Evolutionary conservation across 1,284 basidiomycete genomes (phyloP).

Genomic region (Golubevia pallescens): DNA sequence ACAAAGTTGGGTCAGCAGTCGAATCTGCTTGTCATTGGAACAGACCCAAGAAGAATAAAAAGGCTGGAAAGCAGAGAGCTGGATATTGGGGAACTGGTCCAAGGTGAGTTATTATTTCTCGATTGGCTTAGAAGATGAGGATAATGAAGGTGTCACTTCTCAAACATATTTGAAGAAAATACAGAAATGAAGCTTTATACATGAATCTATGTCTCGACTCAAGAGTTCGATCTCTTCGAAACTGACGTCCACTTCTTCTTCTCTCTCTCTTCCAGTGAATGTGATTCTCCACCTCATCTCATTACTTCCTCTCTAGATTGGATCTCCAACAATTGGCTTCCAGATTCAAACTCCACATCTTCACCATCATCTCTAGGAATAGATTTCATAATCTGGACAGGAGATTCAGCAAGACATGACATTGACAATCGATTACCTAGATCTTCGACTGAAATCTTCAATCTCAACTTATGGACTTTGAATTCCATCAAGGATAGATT

Average conservation of each 20-base stretch:
- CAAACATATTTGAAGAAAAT: background rate
- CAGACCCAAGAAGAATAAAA: slow-evolving; percentile 42
- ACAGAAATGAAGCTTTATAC: too few relatives aligned
- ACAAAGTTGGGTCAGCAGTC: slow-evolving; percentile 68
- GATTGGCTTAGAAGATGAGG: too few relatives aligned
- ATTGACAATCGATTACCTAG: slow-evolving; percentile 81
- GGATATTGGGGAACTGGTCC: slow-evolving; percentile 61
- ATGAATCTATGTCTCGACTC: too few relatives aligned
- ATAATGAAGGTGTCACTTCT: too few relatives aligned
- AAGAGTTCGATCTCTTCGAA: too few relatives aligned
- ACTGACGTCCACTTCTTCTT: too few relatives aligned
- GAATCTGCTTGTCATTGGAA: slow-evolving; percentile 30
- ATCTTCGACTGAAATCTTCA: slow-evolving; percentile 80
- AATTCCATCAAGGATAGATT: slow-evolving; percentile 77
- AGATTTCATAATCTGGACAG: slow-evolving; percentile 73
- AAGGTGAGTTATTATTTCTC: slow-evolving; percentile 18
- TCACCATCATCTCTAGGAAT: slow-evolving; percentile 10
- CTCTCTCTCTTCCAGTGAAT: slow-evolving; percentile 71
- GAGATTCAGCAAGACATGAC: slow-evolving; percentile 90
- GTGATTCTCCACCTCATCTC: slow-evolving; percentile 80
- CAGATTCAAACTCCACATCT: slow-evolving; percentile 11
- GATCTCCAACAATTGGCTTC: slow-evolving; percentile 78
- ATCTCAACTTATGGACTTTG: slow-evolving; percentile 75
- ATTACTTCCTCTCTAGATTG: slow-evolving; percentile 82
- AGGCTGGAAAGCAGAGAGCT: slow-evolving; percentile 35